Percentiles rank a stretch among this genome's conserved stretches.
phyloP scores from a whole-genome alignment of 495 filamentous ascomycete genomes.

The Aspergillus leporis region DNA sequence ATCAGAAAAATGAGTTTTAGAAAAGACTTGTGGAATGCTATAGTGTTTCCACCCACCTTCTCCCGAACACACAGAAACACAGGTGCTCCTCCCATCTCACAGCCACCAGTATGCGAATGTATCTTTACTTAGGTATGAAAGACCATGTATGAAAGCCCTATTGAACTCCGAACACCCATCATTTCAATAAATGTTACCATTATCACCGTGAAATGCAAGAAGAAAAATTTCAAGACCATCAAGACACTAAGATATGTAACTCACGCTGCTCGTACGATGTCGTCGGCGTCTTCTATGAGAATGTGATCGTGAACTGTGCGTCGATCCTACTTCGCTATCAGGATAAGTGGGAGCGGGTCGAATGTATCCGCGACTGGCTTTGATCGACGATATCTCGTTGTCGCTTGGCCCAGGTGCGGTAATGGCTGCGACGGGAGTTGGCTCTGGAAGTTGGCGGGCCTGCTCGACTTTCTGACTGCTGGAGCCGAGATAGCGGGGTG shows the following conservation, averaged over 20 bases:
- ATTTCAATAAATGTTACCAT: background rate
- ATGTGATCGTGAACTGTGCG: background rate
- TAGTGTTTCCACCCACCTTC: no score
- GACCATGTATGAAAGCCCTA: background rate
- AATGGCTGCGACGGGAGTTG: background rate
- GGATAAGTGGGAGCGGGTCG: background rate
- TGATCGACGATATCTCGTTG: background rate
- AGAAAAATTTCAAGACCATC: background rate
- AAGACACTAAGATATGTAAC: background rate
- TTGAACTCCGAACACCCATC: background rate
- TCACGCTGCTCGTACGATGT: background rate
- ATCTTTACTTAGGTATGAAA: no score
- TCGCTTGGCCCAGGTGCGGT: background rate
- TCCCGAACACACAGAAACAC: no score
- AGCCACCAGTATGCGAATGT: no score
- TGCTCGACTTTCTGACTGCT: background rate
- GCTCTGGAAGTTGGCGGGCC: background rate
- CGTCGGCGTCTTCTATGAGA: background rate
- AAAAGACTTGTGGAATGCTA: no score
- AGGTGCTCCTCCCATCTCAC: no score
- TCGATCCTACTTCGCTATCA: background rate
- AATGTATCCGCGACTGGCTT: background rate
- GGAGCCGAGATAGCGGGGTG: background rate
- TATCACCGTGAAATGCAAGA: background rate
- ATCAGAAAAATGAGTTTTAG: no score